Evolutionary conservation across 106 monocot genomes (phyloP).

Genomic region (Vanilla planifolia): DNA sequence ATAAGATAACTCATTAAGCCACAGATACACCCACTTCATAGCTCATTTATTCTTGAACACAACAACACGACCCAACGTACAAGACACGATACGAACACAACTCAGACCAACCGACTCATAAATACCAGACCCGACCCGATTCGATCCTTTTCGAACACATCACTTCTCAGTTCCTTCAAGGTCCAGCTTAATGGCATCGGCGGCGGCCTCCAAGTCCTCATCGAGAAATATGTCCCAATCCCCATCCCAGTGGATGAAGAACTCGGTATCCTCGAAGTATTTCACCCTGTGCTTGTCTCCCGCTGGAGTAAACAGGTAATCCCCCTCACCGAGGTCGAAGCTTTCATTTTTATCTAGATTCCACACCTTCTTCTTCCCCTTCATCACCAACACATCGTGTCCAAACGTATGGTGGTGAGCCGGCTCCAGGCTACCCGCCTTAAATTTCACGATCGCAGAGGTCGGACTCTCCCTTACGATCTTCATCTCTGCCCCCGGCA

Average conservation of each 20-base stretch:
- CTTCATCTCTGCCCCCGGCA: constrained; percentile 91
- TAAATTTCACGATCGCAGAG: constrained; percentile 64
- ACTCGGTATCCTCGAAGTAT: constrained; percentile 90
- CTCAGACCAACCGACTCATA: too few relatives aligned
- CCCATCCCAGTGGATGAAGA: constrained; percentile 92
- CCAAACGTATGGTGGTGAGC: constrained; percentile 92
- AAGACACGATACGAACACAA: too few relatives aligned
- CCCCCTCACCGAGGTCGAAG: constrained; percentile 56
- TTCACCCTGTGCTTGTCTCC: constrained; percentile 77
- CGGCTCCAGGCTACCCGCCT: constrained; percentile 79
- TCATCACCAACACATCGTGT: constrained; percentile 72
- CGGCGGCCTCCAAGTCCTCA: constrained; percentile 62
- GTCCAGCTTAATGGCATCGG: constrained; percentile 36
- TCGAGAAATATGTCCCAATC: constrained; percentile 90
- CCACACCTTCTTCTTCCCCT: constrained; percentile 90
- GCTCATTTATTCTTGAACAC: too few relatives aligned
- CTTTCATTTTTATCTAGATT: constrained; percentile 66
- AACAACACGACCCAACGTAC: too few relatives aligned
- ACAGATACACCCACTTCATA: too few relatives aligned
- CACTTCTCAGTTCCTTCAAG: constrained; percentile 8
- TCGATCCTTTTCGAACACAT: too few relatives aligned
- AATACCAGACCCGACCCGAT: too few relatives aligned
- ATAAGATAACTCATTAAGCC: too few relatives aligned
- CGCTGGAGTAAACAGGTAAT: constrained; percentile 75
- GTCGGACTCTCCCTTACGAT: constrained; percentile 82